Conservation (phyloP, 306 rosid genomes). For the Prunus dulcis region DNA sequence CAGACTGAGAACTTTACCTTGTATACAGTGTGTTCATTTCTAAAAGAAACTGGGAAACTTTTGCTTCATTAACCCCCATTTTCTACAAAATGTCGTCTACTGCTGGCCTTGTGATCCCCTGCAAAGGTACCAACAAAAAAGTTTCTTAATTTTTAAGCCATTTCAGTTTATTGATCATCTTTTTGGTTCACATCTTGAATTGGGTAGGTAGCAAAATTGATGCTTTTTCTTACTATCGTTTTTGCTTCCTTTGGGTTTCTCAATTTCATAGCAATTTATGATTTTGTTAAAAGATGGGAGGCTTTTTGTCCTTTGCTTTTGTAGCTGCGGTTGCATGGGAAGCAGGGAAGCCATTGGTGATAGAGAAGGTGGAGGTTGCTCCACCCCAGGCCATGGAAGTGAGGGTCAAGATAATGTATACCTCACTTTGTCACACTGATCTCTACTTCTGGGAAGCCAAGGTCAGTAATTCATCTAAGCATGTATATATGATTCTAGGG, state of each 20-base stretch:
- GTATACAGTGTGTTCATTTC: background rate
- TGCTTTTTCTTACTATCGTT: too few species aligned
- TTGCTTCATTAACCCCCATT: background rate
- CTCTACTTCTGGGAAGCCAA: slow-evolving; percentile 38
- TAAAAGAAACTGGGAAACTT: background rate
- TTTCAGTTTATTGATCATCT: background rate
- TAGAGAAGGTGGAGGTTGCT: slow-evolving; percentile 41
- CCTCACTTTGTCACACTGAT: slow-evolving; percentile 43
- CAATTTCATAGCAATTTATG: background rate
- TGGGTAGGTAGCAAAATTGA: background rate
- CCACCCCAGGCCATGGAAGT: slow-evolving; percentile 40
- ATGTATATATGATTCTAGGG: background rate
- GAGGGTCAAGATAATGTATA: slow-evolving; percentile 26
- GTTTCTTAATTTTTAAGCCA: background rate
- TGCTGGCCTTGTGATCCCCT: slow-evolving; percentile 31
- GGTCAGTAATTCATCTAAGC: slow-evolving; percentile 3
- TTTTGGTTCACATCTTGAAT: background rate
- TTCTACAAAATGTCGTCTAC: slow-evolving; percentile 18
- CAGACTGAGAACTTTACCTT: background rate
- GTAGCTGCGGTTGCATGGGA: slow-evolving; percentile 44
- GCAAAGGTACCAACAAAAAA: slow-evolving; percentile 22
- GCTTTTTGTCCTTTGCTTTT: background rate
- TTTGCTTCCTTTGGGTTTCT: background rate
- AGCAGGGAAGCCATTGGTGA: slow-evolving; percentile 39
- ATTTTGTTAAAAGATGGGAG: background rate